phyloP scores from a whole-genome alignment of 2,329 filamentous ascomycete genomes.

The Cordyceps javanica region DNA sequence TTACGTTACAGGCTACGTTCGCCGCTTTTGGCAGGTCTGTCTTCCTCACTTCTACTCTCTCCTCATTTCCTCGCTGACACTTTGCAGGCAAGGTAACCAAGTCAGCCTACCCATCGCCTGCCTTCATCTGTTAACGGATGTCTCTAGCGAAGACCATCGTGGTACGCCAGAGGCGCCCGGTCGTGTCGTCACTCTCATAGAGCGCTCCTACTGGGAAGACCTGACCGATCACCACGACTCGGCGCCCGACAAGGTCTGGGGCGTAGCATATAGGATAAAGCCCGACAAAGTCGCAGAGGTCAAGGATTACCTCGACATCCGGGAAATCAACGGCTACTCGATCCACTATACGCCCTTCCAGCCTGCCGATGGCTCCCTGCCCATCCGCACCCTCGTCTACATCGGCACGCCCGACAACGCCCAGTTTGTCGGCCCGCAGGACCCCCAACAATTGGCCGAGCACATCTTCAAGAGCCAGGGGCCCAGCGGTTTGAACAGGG shows the following conservation, averaged over 20 bases:
- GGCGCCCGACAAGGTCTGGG: slow-evolving; percentile 70
- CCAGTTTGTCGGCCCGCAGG: slow-evolving; percentile 82
- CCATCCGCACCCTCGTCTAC: slow-evolving; percentile 66
- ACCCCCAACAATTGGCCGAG: slow-evolving; percentile 68
- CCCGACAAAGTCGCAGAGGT: slow-evolving; percentile 70
- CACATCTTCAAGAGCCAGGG: slow-evolving; percentile 74
- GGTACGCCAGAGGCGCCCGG: slow-evolving; percentile 84
- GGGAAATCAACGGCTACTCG: slow-evolving; percentile 95
- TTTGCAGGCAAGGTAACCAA: slow-evolving; percentile 28
- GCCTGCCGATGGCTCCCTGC: slow-evolving; percentile 30
- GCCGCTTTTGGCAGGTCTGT: slow-evolving; percentile 94
- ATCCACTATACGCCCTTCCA: slow-evolving; percentile 88
- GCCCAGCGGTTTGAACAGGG: slow-evolving; percentile 81
- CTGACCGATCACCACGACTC: slow-evolving; percentile 61
- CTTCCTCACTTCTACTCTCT: slow-evolving; percentile 7
- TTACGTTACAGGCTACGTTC: slow-evolving; percentile 88
- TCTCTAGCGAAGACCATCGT: slow-evolving; percentile 77
- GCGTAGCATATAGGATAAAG: slow-evolving; percentile 82
- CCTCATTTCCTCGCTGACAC: slow-evolving; percentile 10
- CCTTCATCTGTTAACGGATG: background rate
- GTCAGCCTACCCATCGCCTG: background rate
- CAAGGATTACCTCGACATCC: slow-evolving; percentile 84
- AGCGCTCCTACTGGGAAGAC: slow-evolving; percentile 74
- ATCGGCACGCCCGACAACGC: slow-evolving; percentile 91
- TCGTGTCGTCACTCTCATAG: slow-evolving; percentile 88